Percentiles rank a stretch among this genome's conserved stretches.
These are phyloP conservation scores for Helenozyma rhizophorensis DNA, from an alignment of 805 yeast genomes.

Conservation along the genomic window DNA sequence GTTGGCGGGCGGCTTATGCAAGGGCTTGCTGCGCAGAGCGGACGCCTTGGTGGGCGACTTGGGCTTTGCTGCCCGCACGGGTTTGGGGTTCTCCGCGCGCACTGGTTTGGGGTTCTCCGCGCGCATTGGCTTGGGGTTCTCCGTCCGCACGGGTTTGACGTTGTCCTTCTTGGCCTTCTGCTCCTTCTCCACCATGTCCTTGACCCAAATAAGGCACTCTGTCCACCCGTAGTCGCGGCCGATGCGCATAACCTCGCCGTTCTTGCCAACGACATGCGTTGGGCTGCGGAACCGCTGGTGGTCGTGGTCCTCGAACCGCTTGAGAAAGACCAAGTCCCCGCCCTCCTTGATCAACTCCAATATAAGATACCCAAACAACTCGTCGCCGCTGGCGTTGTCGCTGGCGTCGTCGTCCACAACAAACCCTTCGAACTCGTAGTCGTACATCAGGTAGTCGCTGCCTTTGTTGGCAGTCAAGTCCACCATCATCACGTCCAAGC, in stretches of 20 bases:
- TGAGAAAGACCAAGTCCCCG: conserved; percentile 54
- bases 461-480: conserved; percentile 39
- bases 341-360: conserved; percentile 52
- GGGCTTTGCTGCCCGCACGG: background rate
- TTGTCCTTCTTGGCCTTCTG: conserved; percentile 1
- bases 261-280: conserved; percentile 25
- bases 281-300: conserved; percentile 20
- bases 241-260: conserved; percentile 29
- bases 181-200: conserved; percentile 38
- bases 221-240: conserved; percentile 61
- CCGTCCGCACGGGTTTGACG: background rate
- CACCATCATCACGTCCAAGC: conserved; percentile 25
- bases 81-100: background rate
- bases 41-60: background rate
- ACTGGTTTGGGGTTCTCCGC: background rate
- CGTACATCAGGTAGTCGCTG: conserved; percentile 62
- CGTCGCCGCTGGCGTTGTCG: conserved; percentile 28
- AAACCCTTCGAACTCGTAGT: conserved; percentile 59
- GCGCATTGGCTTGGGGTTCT: background rate
- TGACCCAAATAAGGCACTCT: conserved; percentile 62
- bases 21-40: too few relatives aligned
- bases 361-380: conserved; percentile 57
- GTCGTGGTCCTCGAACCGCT: conserved; percentile 34
- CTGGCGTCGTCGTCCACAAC: conserved; percentile 10
- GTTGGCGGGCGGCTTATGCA: background rate